A percentile compares a stretch with the other conserved stretches of the same genome.
These are phyloP conservation scores for Mycena filopes DNA, from an alignment of 768 basidiomycete genomes.

Conservation along the genomic window DNA sequence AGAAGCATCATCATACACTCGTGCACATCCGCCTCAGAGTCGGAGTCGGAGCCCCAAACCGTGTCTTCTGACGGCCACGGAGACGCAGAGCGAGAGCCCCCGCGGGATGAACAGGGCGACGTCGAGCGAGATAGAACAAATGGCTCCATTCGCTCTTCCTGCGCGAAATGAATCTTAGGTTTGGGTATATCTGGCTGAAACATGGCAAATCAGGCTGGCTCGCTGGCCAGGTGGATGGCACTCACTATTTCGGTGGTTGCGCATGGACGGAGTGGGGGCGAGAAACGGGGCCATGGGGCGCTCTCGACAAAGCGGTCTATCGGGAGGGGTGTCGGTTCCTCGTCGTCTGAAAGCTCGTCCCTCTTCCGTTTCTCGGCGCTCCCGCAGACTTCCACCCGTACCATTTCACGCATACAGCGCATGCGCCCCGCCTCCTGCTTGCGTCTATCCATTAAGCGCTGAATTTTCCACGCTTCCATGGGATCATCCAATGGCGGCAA, in stretches of 20 bases:
- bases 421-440: constrained; percentile 13
- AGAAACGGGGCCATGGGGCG: neutral
- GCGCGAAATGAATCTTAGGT: too few species aligned
- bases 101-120: too few species aligned
- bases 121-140: too few species aligned
- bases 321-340: neutral
- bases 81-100: neutral
- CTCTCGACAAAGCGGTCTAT: neutral
- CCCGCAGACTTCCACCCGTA: neutral
- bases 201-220: too few species aligned
- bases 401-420: neutral
- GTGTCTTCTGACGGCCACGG: neutral
- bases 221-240: too few species aligned
- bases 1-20: neutral
- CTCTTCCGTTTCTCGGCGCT: neutral
- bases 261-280: neutral
- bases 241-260: neutral
- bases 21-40: neutral
- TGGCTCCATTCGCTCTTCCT: too few species aligned
- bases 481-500: neutral
- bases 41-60: neutral
- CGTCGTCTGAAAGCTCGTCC: constrained; percentile 7
- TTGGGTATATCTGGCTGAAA: too few species aligned
- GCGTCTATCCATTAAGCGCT: constrained; percentile 18
- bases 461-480: neutral